Evolutionary conservation across 257 asterid species (phyloP).

Genomic region (Solanum bulbocastanum): DNA sequence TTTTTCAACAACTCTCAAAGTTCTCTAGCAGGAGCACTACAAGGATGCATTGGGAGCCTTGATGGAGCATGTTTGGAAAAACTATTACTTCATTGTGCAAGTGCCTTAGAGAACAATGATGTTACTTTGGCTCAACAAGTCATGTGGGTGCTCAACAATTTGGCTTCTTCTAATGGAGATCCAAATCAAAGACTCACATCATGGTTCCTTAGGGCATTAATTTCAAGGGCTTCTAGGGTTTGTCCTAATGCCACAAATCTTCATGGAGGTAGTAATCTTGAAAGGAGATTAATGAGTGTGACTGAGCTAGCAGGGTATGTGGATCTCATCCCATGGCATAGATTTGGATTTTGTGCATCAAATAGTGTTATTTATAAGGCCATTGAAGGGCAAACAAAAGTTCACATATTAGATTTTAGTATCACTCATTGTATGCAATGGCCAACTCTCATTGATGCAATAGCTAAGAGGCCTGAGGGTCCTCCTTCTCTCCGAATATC

Average conservation of each 20-base stretch:
- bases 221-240: slow-evolving; percentile 50
- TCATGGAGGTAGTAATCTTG: slow-evolving; percentile 1
- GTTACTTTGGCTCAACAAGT: slow-evolving; percentile 80
- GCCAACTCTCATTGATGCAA: slow-evolving; percentile 63
- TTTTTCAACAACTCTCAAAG: slow-evolving; percentile 22
- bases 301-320: slow-evolving; percentile 76
- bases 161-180: slow-evolving; percentile 64
- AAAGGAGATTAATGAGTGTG: slow-evolving; percentile 41
- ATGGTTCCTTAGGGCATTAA: slow-evolving; percentile 49
- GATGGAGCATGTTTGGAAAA: slow-evolving; percentile 81
- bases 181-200: slow-evolving; percentile 70
- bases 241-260: slow-evolving; percentile 28
- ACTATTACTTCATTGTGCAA: slow-evolving; percentile 62
- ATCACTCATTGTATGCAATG: slow-evolving; percentile 79
- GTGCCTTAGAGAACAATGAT: slow-evolving; percentile 59
- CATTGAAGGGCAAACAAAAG: slow-evolving; percentile 19
- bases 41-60: slow-evolving; percentile 42
- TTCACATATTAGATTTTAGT: slow-evolving; percentile 64
- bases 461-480: slow-evolving; percentile 32
- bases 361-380: slow-evolving; percentile 46
- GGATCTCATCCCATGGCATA: slow-evolving; percentile 73
- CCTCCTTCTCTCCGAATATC: slow-evolving; percentile 44
- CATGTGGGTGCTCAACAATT: slow-evolving; percentile 87
- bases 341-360: slow-evolving; percentile 66
- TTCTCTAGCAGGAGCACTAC: slow-evolving; percentile 35